These are phyloP conservation scores for Cryphonectria radicalis DNA, from an alignment of 2,329 filamentous ascomycete genomes.

Conservation along the genomic window DNA sequence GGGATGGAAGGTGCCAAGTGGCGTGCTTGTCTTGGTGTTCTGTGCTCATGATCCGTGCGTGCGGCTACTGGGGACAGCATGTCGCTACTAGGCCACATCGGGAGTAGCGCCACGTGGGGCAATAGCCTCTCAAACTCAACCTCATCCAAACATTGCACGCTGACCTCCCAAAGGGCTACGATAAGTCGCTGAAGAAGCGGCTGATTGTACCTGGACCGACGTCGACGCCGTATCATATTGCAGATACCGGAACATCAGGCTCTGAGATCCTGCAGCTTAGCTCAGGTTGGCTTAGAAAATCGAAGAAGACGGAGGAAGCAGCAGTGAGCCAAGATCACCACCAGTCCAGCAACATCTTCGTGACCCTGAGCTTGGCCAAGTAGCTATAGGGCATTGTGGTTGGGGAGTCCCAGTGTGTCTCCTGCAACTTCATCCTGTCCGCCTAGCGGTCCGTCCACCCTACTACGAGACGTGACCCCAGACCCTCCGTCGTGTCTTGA, in stretches of 20 bases:
- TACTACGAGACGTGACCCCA: not conserved
- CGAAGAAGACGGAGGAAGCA: not conserved
- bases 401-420: not conserved
- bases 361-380: not conserved
- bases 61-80: not conserved
- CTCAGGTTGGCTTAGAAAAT: not conserved
- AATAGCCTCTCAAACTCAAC: constrained; percentile 19
- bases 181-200: not conserved
- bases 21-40: not conserved
- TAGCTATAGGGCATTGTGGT: not conserved
- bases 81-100: constrained; percentile 5
- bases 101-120: constrained; percentile 13
- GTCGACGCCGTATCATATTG: not conserved
- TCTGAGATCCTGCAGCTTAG: not conserved
- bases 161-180: not conserved
- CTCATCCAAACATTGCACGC: constrained; percentile 14
- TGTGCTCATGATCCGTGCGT: not conserved
- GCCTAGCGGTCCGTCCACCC: not conserved
- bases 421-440: not conserved
- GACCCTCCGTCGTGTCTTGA: constrained; percentile 2
- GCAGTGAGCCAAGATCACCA: not conserved
- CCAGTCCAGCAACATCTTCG: not conserved
- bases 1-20: not conserved
- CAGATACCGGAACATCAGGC: not conserved
- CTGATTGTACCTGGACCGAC: not conserved